Evolutionary conservation across 345 rosid species (phyloP).

Genomic region (Lepidium africanum): DNA sequence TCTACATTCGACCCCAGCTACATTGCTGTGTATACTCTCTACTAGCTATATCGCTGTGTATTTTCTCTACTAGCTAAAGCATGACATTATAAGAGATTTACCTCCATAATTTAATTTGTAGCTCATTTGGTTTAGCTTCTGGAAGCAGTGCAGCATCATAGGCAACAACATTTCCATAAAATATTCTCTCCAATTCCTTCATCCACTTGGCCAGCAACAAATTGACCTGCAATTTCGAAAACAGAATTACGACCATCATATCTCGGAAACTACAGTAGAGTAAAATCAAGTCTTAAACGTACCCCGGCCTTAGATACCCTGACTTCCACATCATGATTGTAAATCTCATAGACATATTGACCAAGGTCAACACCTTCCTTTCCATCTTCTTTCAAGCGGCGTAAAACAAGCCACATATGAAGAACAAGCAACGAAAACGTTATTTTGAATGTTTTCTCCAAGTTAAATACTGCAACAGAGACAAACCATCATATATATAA

Average conservation of each 20-base stretch:
- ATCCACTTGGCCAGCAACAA: constrained; percentile 77
- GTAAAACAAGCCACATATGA: constrained; percentile 85
- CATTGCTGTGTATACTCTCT: not conserved
- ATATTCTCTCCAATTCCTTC: constrained; percentile 95
- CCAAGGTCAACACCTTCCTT: constrained; percentile 90
- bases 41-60: not conserved
- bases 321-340: constrained; percentile 89
- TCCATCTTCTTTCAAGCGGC: constrained; percentile 83
- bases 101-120: constrained; percentile 77
- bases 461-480: constrained; percentile 61
- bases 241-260: not conserved
- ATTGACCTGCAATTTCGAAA: constrained; percentile 56
- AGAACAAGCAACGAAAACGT: constrained; percentile 82
- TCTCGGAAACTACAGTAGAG: not conserved
- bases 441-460: constrained; percentile 89
- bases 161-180: constrained; percentile 86
- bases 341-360: constrained; percentile 78
- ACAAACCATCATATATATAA: not conserved
- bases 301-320: constrained; percentile 98
- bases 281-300: constrained; percentile 9
- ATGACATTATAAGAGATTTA: constrained; percentile 18
- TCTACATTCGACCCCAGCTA: not conserved
- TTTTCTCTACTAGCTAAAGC: not conserved
- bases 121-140: constrained; percentile 66
- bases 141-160: constrained; percentile 85